phyloP scores from a whole-genome alignment of 75 land plant species.

The Picea sitchensis region DNA sequence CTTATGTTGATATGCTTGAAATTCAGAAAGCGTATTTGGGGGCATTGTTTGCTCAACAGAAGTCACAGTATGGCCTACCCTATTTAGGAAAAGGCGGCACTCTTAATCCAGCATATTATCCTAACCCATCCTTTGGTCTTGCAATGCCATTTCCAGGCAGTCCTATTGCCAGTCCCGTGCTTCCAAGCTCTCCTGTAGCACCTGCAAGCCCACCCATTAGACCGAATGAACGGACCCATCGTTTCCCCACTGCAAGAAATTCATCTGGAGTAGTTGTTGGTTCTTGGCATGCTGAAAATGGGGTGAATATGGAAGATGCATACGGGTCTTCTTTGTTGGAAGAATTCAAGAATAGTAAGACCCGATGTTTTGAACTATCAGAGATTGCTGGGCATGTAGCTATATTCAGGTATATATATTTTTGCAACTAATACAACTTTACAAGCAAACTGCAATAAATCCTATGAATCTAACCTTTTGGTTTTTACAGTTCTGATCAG shows the following conservation, averaged over 20 bases:
- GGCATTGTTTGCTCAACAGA: slow-evolving; percentile 57
- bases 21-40: slow-evolving; percentile 60
- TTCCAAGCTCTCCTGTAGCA: slow-evolving; percentile 56
- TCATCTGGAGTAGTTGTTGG: slow-evolving; percentile 28
- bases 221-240: slow-evolving; percentile 46
- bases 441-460: neutral
- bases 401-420: slow-evolving; percentile 74
- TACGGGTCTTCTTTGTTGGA: slow-evolving; percentile 69
- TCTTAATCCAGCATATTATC: slow-evolving; percentile 46
- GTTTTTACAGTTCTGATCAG: slow-evolving; percentile 78
- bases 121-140: slow-evolving; percentile 42
- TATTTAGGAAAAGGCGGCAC: slow-evolving; percentile 33
- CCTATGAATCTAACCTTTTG: slow-evolving; percentile 2
- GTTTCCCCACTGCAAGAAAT: slow-evolving; percentile 46
- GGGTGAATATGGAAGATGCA: slow-evolving; percentile 40
- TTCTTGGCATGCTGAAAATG: slow-evolving; percentile 40
- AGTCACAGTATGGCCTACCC: slow-evolving; percentile 51
- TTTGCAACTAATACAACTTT: neutral
- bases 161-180: slow-evolving; percentile 44
- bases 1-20: slow-evolving; percentile 53
- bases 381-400: slow-evolving; percentile 90
- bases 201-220: slow-evolving; percentile 36
- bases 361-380: slow-evolving; percentile 73
- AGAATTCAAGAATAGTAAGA: slow-evolving; percentile 90
- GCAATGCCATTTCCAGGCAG: slow-evolving; percentile 53